Conservation (phyloP, 225 moss, liverwort and hornwort genomes). For the Ulota crispa region DNA sequence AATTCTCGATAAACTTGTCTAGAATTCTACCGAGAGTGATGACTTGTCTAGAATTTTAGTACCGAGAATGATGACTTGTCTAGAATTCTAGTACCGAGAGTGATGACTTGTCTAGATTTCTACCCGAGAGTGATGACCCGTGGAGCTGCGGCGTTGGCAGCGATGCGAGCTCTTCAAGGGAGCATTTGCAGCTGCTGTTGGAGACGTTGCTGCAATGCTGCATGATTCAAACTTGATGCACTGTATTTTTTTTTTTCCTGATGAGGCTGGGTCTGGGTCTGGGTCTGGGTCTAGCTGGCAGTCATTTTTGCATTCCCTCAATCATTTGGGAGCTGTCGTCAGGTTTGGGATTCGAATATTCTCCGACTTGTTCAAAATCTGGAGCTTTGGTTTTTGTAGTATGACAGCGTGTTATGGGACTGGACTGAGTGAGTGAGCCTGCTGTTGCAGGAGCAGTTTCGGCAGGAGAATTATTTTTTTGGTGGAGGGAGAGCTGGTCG, state of each 20-base stretch:
- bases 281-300: not conserved
- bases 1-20: too few species aligned
- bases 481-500: not conserved
- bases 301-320: not conserved
- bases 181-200: not conserved
- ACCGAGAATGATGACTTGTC: too few species aligned
- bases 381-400: not conserved
- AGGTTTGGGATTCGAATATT: not conserved
- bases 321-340: not conserved
- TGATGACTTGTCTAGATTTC: too few species aligned
- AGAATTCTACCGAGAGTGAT: not conserved
- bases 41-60: too few species aligned
- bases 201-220: too few species aligned
- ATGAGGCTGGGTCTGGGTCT: too few species aligned
- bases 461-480: not conserved
- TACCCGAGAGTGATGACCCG: too few species aligned
- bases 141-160: not conserved
- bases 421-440: not conserved
- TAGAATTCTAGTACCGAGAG: too few species aligned
- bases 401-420: not conserved
- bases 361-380: not conserved
- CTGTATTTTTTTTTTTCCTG: not conserved
- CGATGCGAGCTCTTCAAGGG: too few species aligned
- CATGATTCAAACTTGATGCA: not conserved
- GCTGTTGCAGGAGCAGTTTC: constrained; percentile 12